Percentiles rank a stretch among this genome's conserved stretches.
phyloP scores from a whole-genome alignment of 768 basidiomycete species.

The Tylopilus intermedius region DNA sequence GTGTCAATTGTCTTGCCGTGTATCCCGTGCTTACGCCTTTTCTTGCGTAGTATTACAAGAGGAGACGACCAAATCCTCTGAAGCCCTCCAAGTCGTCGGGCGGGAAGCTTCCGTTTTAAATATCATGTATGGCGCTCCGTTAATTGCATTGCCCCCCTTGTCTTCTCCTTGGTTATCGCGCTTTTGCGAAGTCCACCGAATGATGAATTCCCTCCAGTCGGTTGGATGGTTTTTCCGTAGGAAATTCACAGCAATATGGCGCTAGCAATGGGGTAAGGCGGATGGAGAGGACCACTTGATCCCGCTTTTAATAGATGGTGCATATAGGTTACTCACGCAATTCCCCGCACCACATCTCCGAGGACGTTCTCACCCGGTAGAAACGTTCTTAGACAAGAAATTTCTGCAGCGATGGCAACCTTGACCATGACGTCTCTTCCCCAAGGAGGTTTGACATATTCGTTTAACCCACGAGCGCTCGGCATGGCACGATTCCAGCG shows the following conservation, averaged over 20 bases:
- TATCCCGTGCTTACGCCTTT: neutral
- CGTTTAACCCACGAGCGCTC: too few species aligned
- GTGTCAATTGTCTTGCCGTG: neutral
- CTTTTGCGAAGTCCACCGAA: neutral
- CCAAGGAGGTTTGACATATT: too few species aligned
- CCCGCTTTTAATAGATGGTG: neutral
- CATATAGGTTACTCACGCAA: neutral
- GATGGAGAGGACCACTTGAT: neutral
- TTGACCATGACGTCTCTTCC: too few species aligned
- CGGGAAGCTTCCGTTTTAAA: conserved; percentile 56
- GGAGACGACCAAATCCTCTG: conserved; percentile 53
- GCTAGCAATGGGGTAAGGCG: neutral
- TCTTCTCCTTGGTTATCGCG: neutral
- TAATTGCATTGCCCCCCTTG: neutral
- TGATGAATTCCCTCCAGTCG: neutral
- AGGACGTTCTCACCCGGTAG: neutral
- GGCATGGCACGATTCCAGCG: too few species aligned
- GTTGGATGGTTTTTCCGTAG: neutral
- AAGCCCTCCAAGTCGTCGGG: conserved; percentile 46
- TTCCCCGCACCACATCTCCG: too few species aligned
- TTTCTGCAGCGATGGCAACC: too few species aligned
- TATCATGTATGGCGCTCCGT: conserved; percentile 4
- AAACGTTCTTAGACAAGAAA: too few species aligned
- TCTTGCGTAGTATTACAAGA: conserved; percentile 25
- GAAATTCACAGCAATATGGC: neutral